Evolutionary conservation across 2,329 filamentous ascomycete species (phyloP).

Genomic region (Verticillium longisporum): DNA sequence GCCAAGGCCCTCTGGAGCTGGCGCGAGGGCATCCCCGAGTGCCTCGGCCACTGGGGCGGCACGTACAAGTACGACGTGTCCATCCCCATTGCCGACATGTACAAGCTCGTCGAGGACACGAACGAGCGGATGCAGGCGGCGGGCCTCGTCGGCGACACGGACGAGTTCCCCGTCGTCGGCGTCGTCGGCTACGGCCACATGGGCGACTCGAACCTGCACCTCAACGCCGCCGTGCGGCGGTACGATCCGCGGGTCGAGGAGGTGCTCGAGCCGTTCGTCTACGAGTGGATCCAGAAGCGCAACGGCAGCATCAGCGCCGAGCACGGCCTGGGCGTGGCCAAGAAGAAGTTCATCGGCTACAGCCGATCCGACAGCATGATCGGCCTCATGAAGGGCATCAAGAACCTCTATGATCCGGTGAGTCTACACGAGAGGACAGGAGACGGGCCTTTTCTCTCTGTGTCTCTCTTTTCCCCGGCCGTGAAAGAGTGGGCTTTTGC

Average conservation of each 20-base stretch:
- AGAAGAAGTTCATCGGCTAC: conserved; percentile 94
- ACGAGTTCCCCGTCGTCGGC: conserved; percentile 71
- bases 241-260: conserved; percentile 87
- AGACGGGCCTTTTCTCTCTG: too few species aligned
- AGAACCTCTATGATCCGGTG: conserved; percentile 89
- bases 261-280: conserved; percentile 87
- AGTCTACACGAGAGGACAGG: conserved; percentile 28
- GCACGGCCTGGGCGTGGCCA: conserved; percentile 87
- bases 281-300: conserved; percentile 88
- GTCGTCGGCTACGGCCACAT: conserved; percentile 98
- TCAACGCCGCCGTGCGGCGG: conserved; percentile 77
- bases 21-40: conserved; percentile 89
- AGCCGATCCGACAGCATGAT: conserved; percentile 85
- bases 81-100: conserved; percentile 82
- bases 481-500: background rate
- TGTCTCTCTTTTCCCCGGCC: too few species aligned
- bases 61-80: conserved; percentile 99
- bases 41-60: conserved; percentile 81
- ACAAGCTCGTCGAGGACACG: conserved; percentile 81
- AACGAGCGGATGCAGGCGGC: conserved; percentile 63
- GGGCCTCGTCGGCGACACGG: conserved; percentile 70
- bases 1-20: conserved; percentile 79
- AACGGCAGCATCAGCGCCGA: conserved; percentile 95
- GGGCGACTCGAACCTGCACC: conserved; percentile 92
- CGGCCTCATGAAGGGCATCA: conserved; percentile 89